Evolutionary conservation across 495 filamentous ascomycete genomes (phyloP).

Genomic region (Neurospora sp.): DNA sequence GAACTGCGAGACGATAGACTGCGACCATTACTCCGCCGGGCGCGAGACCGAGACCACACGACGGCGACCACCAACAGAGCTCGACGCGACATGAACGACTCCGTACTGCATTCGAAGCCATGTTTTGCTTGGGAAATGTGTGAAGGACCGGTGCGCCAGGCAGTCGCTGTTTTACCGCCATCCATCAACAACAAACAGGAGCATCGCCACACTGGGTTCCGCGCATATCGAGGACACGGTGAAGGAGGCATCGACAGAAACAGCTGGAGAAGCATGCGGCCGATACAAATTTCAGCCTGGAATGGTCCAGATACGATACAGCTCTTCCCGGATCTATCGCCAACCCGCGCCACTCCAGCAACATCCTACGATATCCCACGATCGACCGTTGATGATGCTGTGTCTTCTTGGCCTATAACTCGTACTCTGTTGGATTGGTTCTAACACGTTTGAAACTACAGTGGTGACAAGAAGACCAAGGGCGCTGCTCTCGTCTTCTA

Average conservation of each 20-base stretch:
- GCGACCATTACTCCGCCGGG: not conserved
- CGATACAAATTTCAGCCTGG: not conserved
- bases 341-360: not conserved
- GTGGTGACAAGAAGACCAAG: slow-evolving; percentile 99
- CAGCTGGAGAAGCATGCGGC: not conserved
- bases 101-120: not conserved
- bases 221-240: not conserved
- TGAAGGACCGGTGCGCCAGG: not conserved
- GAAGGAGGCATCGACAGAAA: not conserved
- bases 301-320: not conserved
- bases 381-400: not conserved
- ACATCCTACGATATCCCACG: not conserved
- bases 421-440: slow-evolving; percentile 8
- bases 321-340: not conserved
- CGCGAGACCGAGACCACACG: not conserved
- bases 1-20: not conserved
- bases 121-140: not conserved
- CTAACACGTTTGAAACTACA: slow-evolving; percentile 31
- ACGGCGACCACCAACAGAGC: not conserved
- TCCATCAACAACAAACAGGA: not conserved
- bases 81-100: not conserved
- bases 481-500: slow-evolving; percentile 99
- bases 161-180: not conserved
- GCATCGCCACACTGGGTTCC: not conserved
- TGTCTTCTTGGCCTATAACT: not conserved